Evolutionary conservation across 352 stramenopile species (phyloP).

Genomic region (Pythium scleroteichum): DNA sequence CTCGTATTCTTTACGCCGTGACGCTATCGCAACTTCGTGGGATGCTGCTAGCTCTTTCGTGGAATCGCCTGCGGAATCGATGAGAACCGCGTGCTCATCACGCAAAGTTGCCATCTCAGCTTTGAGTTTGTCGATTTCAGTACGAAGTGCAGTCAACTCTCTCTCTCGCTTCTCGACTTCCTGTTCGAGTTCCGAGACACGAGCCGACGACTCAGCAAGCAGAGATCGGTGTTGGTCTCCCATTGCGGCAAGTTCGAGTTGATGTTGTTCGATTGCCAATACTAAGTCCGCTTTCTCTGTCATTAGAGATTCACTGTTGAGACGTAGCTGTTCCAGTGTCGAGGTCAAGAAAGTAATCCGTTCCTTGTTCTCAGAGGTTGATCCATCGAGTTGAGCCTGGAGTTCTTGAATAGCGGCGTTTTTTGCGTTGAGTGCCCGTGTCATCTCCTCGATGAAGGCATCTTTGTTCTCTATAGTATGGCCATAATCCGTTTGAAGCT

Average conservation of each 20-base stretch:
- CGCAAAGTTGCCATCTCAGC: not conserved
- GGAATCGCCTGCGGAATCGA: conserved; percentile 12
- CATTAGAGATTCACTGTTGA: not conserved
- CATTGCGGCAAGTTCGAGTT: conserved; percentile 1
- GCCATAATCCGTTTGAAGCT: not conserved
- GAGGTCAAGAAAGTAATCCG: not conserved
- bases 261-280: not conserved
- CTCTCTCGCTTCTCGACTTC: not conserved
- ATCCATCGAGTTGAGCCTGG: not conserved
- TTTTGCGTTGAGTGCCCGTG: not conserved
- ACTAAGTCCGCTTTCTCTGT: conserved; percentile 13
- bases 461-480: conserved; percentile 5
- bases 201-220: not conserved
- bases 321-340: not conserved
- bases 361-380: not conserved
- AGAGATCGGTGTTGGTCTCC: not conserved
- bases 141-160: not conserved
- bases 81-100: conserved; percentile 11
- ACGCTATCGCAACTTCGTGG: conserved; percentile 10
- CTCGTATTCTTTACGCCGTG: conserved; percentile 8
- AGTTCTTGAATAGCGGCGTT: not conserved
- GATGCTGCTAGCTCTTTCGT: conserved; percentile 8
- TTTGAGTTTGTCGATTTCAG: conserved; percentile 12
- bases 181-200: conserved; percentile 5
- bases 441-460: not conserved